phyloP scores from a whole-genome alignment of 1,284 basidiomycete genomes.

The Cutaneotrichosporon sp. region DNA sequence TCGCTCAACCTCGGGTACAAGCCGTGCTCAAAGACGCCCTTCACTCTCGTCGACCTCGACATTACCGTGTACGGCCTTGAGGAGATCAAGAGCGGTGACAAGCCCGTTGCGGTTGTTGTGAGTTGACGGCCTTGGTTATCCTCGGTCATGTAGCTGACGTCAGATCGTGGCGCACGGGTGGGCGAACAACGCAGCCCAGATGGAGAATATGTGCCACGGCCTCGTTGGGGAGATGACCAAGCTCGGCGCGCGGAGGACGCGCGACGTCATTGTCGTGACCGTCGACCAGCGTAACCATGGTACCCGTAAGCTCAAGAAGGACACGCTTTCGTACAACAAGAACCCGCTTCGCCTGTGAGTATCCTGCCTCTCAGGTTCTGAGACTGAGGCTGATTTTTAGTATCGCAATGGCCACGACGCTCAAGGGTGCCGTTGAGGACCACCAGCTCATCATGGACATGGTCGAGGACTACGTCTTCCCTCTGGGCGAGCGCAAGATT shows the following conservation, averaged over 20 bases:
- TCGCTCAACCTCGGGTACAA: constrained; percentile 32
- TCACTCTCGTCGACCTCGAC: constrained; percentile 39
- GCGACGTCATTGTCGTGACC: constrained; percentile 49
- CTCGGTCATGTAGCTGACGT: neutral
- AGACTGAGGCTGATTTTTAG: neutral
- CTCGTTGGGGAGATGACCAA: constrained; percentile 36
- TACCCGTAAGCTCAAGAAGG: constrained; percentile 42
- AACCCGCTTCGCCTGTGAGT: constrained; percentile 62
- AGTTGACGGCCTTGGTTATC: constrained; percentile 15
- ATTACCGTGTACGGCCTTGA: constrained; percentile 42
- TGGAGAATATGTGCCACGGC: constrained; percentile 42
- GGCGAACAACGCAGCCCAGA: constrained; percentile 27
- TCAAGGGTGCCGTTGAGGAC: constrained; percentile 54
- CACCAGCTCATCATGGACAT: constrained; percentile 79
- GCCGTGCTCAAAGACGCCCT: constrained; percentile 20
- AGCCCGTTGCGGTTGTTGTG: constrained; percentile 39
- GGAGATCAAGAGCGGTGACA: constrained; percentile 34
- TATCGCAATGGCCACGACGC: constrained; percentile 17
- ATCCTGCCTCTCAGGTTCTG: neutral
- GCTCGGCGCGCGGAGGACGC: constrained; percentile 19
- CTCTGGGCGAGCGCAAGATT: constrained; percentile 65
- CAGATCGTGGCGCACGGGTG: constrained; percentile 26
- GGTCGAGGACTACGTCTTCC: constrained; percentile 73
- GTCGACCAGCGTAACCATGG: constrained; percentile 76
- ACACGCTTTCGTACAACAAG: constrained; percentile 63